phyloP scores from a whole-genome alignment of 257 asterid species.

The Anisodus acutangulus region DNA sequence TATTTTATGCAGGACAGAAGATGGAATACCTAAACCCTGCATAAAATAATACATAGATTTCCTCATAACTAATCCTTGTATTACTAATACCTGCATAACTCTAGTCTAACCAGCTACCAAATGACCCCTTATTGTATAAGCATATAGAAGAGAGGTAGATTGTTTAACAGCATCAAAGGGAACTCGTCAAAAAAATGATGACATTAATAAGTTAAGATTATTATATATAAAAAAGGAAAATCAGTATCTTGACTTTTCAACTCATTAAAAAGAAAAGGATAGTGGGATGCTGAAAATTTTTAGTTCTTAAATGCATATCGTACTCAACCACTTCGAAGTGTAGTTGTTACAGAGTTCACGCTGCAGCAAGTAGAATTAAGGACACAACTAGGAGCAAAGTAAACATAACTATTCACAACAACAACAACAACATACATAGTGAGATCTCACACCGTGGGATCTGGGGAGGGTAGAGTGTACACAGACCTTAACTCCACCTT shows the following conservation, averaged over 20 bases:
- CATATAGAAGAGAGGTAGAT: not conserved
- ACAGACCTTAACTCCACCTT: too few species aligned
- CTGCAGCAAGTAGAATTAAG: slow-evolving; percentile 2
- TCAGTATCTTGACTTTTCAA: not conserved
- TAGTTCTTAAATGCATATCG: not conserved
- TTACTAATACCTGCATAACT: too few species aligned
- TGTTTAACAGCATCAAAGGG: not conserved
- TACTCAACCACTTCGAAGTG: not conserved
- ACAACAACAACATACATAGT: too few species aligned
- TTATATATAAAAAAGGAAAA: not conserved
- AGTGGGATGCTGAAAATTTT: not conserved
- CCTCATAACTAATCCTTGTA: too few species aligned
- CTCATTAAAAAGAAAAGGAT: not conserved
- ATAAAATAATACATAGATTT: too few species aligned
- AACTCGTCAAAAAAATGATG: not conserved
- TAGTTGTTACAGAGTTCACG: not conserved
- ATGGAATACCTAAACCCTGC: too few species aligned
- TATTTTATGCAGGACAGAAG: too few species aligned
- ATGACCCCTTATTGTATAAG: not conserved
- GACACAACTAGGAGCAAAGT: not conserved
- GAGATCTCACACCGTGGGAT: not conserved
- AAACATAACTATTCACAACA: not conserved
- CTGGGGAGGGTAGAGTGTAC: too few species aligned
- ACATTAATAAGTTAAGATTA: not conserved
- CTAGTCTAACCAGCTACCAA: too few species aligned